A percentile compares a stretch with the other conserved stretches of the same genome.
These are phyloP conservation scores for Calonectria hawksworthii DNA, from an alignment of 2,329 filamentous ascomycete genomes.

Conservation along the genomic window DNA sequence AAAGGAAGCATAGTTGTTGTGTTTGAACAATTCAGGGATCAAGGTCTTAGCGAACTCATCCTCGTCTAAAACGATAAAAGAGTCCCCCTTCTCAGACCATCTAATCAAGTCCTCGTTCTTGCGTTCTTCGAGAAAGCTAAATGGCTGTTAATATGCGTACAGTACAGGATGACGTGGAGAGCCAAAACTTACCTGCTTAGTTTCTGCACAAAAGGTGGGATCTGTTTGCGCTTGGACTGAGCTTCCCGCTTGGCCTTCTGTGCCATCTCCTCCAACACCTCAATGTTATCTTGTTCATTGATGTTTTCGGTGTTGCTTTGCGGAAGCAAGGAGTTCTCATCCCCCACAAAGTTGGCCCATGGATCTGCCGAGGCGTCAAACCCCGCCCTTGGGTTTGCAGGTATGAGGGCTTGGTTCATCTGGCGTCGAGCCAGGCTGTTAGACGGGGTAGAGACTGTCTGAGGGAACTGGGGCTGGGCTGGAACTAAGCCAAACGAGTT, in stretches of 20 bases:
- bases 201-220: constrained; percentile 98
- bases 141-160: constrained; percentile 37
- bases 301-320: constrained; percentile 51
- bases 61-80: constrained; percentile 96
- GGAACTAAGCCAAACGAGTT: constrained; percentile 57
- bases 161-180: not conserved
- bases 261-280: constrained; percentile 84
- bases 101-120: constrained; percentile 96
- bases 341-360: constrained; percentile 59
- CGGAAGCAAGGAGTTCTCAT: constrained; percentile 55
- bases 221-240: constrained; percentile 91
- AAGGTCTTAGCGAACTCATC: constrained; percentile 98
- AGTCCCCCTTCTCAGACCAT: constrained; percentile 97
- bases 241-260: constrained; percentile 88
- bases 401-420: constrained; percentile 65
- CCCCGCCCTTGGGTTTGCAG: constrained; percentile 54
- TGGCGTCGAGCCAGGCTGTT: constrained; percentile 67
- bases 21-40: constrained; percentile 98
- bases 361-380: constrained; percentile 58
- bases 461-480: constrained; percentile 51
- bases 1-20: constrained; percentile 98
- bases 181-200: constrained; percentile 83
- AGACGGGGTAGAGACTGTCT: constrained; percentile 54
- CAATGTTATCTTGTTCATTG: constrained; percentile 77
- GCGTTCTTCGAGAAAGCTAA: constrained; percentile 88